phyloP scores from a whole-genome alignment of 2,329 filamentous ascomycete genomes.

The Paradendryphiella salina region DNA sequence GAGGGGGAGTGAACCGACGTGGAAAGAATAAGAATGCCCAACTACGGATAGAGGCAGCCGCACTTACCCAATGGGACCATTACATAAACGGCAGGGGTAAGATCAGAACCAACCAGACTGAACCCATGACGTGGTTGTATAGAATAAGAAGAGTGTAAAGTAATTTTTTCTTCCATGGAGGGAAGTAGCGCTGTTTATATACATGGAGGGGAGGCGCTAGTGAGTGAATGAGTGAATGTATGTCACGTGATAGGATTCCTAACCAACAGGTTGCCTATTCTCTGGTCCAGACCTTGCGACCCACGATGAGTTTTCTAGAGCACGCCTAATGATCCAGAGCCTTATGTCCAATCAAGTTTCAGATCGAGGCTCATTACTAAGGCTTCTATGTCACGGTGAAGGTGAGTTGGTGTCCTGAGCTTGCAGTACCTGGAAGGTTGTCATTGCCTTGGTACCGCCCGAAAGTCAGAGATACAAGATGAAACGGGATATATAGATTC shows the following conservation, averaged over 20 bases:
- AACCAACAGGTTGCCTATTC: neutral
- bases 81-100: constrained; percentile 4
- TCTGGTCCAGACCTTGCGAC: neutral
- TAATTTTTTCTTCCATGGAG: no score
- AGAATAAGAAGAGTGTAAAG: no score
- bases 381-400: neutral
- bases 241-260: no score
- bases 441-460: neutral
- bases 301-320: neutral
- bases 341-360: neutral
- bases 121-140: constrained; percentile 2
- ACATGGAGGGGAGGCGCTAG: no score
- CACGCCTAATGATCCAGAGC: neutral
- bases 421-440: neutral
- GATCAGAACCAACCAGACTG: neutral
- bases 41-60: constrained; percentile 1
- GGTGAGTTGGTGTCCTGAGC: no score
- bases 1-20: neutral
- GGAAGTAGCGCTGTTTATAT: no score
- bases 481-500: neutral
- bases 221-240: no score
- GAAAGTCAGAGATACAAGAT: neutral
- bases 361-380: neutral
- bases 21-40: neutral
- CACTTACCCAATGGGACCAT: constrained; percentile 2